A percentile compares a stretch with the other conserved stretches of the same genome.
Conservation (phyloP, 441 rosid genomes). For the Gossypium laxum region DNA sequence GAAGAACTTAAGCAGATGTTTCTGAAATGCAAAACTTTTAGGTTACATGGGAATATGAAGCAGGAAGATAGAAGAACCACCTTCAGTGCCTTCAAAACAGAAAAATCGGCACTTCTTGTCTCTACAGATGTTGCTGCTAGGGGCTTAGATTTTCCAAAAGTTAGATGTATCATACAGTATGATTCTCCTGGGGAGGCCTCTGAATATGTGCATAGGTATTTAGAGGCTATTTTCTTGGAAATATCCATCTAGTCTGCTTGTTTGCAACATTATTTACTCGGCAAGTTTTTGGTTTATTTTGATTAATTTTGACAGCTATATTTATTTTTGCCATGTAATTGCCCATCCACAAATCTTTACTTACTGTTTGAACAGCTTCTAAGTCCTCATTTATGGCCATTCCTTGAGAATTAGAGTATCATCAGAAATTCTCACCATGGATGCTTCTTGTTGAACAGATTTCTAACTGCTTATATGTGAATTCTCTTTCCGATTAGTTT, state of each 20-base stretch:
- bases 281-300: not conserved
- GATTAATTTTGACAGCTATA: not conserved
- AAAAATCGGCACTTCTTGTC: conserved; percentile 69
- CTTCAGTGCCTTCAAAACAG: conserved; percentile 63
- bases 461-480: not conserved
- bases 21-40: conserved; percentile 56
- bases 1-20: conserved; percentile 38
- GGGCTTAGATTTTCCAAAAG: conserved; percentile 87
- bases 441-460: not conserved
- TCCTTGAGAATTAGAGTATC: not conserved
- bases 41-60: conserved; percentile 88
- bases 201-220: conserved; percentile 91
- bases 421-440: not conserved
- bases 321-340: not conserved
- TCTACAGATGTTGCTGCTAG: conserved; percentile 88
- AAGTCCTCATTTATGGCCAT: not conserved
- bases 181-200: conserved; percentile 99
- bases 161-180: conserved; percentile 81
- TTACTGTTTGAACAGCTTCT: not conserved
- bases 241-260: conserved; percentile 1
- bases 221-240: not conserved
- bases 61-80: conserved; percentile 78
- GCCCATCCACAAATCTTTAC: not conserved
- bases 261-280: not conserved
- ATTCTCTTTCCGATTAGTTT: not conserved